Evolutionary conservation across 1,139 yeast genomes (phyloP).

Genomic region (Kodamaea derodonti): DNA sequence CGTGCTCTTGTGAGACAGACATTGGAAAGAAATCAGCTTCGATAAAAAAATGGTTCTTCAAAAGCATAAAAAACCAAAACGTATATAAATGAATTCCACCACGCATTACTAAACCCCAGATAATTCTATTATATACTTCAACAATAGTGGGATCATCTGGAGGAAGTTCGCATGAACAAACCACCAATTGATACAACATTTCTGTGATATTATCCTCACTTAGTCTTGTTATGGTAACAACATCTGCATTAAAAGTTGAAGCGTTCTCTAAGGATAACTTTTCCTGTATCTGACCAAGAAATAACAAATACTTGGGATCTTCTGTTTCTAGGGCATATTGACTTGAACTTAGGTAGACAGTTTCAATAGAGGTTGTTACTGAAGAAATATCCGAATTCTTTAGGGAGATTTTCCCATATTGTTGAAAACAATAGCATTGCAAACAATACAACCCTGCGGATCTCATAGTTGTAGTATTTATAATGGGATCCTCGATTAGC

Average conservation of each 20-base stretch:
- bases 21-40: conserved; percentile 15
- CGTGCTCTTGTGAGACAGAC: conserved; percentile 7
- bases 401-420: too few relatives aligned
- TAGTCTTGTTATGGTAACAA: neutral
- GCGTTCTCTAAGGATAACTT: neutral
- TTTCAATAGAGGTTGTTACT: too few relatives aligned
- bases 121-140: conserved; percentile 29
- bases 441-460: conserved; percentile 12
- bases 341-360: too few relatives aligned
- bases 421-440: conserved; percentile 14
- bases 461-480: conserved; percentile 13
- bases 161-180: neutral
- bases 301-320: neutral
- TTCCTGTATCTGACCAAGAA: neutral
- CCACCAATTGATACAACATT: neutral
- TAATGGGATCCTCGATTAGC: conserved; percentile 11
- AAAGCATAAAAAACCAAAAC: conserved; percentile 36
- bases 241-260: neutral
- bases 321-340: too few relatives aligned
- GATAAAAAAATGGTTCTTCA: conserved; percentile 25
- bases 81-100: conserved; percentile 43
- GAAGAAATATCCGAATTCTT: too few relatives aligned
- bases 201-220: neutral
- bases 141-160: conserved; percentile 35
- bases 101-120: conserved; percentile 36